A percentile compares a stretch with the other conserved stretches of the same genome.
phyloP scores from a whole-genome alignment of 179 eudicot genomes.

The Kewa caespitosa region DNA sequence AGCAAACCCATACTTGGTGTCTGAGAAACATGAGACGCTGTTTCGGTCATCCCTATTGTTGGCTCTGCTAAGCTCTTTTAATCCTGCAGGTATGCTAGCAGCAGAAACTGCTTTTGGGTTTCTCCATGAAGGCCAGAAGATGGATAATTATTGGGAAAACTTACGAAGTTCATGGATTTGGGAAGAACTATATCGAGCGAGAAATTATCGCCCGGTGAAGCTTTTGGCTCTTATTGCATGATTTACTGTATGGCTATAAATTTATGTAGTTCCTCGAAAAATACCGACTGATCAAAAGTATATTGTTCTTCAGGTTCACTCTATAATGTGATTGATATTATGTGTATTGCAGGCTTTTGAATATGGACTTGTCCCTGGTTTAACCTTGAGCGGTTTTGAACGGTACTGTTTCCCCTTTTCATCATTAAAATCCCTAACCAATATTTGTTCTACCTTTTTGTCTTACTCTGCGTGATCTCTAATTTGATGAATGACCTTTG shows the following conservation, averaged over 20 bases:
- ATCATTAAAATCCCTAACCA: background rate
- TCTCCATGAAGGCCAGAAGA: conserved; percentile 57
- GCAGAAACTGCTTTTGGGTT: conserved; percentile 79
- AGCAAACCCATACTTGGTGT: too few species aligned
- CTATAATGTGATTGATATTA: conserved; percentile 1
- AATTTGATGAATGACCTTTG: conserved; percentile 15
- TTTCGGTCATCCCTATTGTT: background rate
- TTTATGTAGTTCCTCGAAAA: conserved; percentile 7
- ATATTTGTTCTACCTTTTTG: background rate
- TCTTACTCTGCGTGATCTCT: background rate
- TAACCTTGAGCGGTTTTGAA: conserved; percentile 76
- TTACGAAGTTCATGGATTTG: conserved; percentile 87
- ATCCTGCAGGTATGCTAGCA: conserved; percentile 77
- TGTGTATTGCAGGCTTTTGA: conserved; percentile 71
- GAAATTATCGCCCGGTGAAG: conserved; percentile 82
- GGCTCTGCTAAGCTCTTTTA: background rate
- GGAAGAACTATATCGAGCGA: conserved; percentile 78
- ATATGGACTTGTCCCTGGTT: conserved; percentile 83
- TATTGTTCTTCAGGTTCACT: conserved; percentile 4
- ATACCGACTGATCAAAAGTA: too few species aligned
- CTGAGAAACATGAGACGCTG: too few species aligned
- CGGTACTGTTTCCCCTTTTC: conserved; percentile 51
- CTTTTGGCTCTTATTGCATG: background rate
- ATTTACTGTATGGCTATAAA: background rate
- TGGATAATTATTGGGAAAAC: conserved; percentile 76